Evolutionary conservation across 176 grass and related monocot genomes (phyloP), one percentile per base, ranked within the genome.

Genomic region (Raddia distichophylla): DNA sequence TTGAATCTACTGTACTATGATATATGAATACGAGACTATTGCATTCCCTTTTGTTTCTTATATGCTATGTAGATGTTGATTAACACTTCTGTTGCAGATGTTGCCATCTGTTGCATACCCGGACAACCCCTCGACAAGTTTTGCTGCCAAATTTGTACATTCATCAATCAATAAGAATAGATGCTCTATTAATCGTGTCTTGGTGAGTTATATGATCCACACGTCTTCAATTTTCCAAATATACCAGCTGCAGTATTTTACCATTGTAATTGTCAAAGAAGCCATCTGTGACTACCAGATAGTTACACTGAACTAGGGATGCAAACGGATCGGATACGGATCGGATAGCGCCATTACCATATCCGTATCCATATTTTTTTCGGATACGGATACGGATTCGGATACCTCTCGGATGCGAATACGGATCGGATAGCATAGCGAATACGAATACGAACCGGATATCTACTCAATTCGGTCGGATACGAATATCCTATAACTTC

Each of bases 101-200:
- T 78, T 99, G 77, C 96, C 96, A 9, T 87, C 91, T 68, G 93
- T 89, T 60, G 96, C 96, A 50, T 93, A 95, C 86, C 86, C 93
- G 17, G 93, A 99, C 48, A 99, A 95, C 67, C 91, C 96, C 12
- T 99, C 96, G 6, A 91, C 91, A 88, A 99, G 96, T 87, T 95
- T 90, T 93, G 80, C 96, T 69, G 89, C 91, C 80, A 99, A 99
- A 91, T 99, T 99, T 84, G 96, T 99, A 40, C 96, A 99, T 86
- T 94, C 92, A 48, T 99, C 96, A 46, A 99, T 94, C 70, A 99
- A 99, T 59, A 99, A 99, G 89, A 99, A 99, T 77, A 86, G 92
- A 49, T 99, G 96, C 83, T 93, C 96, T 73, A 99, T 99, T 75
- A 99, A 99, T 82, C 83, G 90, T 10, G 96, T 99, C 34, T 66